Evolutionary conservation across 768 basidiomycete genomes (phyloP), one percentile per base, ranked within the genome.

Genomic region (Trametes elegans): DNA sequence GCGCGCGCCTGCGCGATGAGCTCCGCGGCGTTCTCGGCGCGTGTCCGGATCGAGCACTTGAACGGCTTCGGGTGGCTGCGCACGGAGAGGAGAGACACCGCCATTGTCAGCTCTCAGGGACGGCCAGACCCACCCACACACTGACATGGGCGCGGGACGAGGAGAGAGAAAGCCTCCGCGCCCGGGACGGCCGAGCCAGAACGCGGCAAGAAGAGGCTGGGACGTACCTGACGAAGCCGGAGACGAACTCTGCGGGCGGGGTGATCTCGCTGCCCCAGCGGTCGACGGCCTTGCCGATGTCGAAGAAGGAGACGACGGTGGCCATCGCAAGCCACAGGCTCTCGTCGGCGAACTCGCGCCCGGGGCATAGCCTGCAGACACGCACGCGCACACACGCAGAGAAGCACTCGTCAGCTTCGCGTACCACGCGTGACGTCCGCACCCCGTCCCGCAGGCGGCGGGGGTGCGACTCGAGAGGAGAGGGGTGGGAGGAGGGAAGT

Each of bases 31-130:
- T 54, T 54, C 41, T 55, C 53, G 9, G 57, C 53, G 32, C 80
- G 78, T 29, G 79, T 75, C 36, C 65, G 71, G 50, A 83, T 79
- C 44, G 63, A 61, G 59, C 78, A 82, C 32, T 52, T 64, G 66
- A 81, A 81, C 39, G 76, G 76, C 61, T 76, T 75, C 42, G 80
- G 79, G 66, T 82, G 80, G 50, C 81, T 83, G 38, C 19, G n/a
- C 26, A 28, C 14, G 18, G n/a, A n/a, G n/a, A n/a, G n/a, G n/a
- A n/a, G n/a, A n/a, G n/a, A n/a, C n/a, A n/a, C n/a, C n/a, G n/a
- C n/a, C n/a, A n/a, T n/a, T n/a, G n/a, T n/a, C n/a, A n/a, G n/a
- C n/a, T n/a, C n/a, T n/a, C n/a, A n/a, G n/a, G n/a, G n/a, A n/a
- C n/a, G n/a, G n/a, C n/a, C n/a, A n/a, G n/a, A n/a, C n/a, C n/a